These are phyloP conservation scores for Collariella sp. DNA, from an alignment of 495 filamentous ascomycete species.

Conservation along the genomic window DNA sequence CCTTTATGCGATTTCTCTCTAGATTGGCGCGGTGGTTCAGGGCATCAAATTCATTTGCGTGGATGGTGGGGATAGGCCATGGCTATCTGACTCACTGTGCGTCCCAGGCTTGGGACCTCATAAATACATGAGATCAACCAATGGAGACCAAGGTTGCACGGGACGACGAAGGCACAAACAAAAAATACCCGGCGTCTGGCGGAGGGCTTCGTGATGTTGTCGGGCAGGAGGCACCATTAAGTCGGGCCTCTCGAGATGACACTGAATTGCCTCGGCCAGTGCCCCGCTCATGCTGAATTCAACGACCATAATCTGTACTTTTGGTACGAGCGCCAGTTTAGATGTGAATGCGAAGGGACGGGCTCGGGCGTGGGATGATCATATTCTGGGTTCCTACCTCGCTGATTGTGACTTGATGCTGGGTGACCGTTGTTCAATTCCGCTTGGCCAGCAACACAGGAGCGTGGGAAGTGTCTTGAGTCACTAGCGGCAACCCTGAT, in stretches of 20 bases:
- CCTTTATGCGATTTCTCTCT: constrained; percentile 35
- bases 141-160: constrained; percentile 31
- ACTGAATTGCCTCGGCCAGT: constrained; percentile 9
- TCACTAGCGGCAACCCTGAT: too few species aligned
- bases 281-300: constrained; percentile 22
- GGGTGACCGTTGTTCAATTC: too few species aligned
- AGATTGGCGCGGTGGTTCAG: constrained; percentile 37
- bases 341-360: constrained; percentile 8
- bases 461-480: too few species aligned
- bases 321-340: constrained; percentile 11
- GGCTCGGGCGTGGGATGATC: not conserved
- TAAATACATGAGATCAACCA: constrained; percentile 35
- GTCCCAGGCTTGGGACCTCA: constrained; percentile 32
- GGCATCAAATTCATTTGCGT: constrained; percentile 36
- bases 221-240: constrained; percentile 15
- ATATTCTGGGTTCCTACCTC: not conserved
- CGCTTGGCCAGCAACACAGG: too few species aligned
- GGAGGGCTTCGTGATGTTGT: constrained; percentile 18
- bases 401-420: not conserved
- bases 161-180: constrained; percentile 24
- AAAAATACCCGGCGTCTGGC: constrained; percentile 26
- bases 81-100: constrained; percentile 30
- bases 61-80: constrained; percentile 29
- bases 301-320: constrained; percentile 23
- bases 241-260: constrained; percentile 12